Evolutionary conservation across 257 asterid genomes (phyloP), one percentile per base, ranked within the genome.

Genomic region (Lycium barbarum): DNA sequence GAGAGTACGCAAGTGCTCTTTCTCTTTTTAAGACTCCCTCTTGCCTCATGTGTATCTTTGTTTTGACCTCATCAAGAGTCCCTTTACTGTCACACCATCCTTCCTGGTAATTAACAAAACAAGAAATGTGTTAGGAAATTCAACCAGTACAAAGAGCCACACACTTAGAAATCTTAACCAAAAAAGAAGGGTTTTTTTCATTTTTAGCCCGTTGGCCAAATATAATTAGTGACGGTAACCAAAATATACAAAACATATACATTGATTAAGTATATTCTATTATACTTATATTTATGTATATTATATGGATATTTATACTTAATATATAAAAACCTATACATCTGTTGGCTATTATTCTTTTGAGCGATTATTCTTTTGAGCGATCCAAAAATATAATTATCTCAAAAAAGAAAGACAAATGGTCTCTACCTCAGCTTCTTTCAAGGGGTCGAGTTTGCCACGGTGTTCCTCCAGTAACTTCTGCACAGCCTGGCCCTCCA

Each of bases 51-150:
- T 93, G 97, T 83, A 96, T 95, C 94, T 93, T 96, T 7, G 95
- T 87, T 85, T 90, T 92, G 61, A 93, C 92, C 86, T 93, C 95
- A 26, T 96, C 93, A 35, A 96, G 85, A 1, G 98, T 96, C 61
- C 98, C 93, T 90, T 91, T 91, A 83, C 97, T 92, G 70, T 92
- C 98, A 86, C 98, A 95, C 99, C 98, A 96, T 66, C 98, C 97
- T 83, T 93, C 98, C 99, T 96, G 88, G 54, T 59, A 86, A 35
- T 45, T 53, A 54, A 7, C 58, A 43, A 26, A 65, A 18, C 53
- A 40, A 26, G 55, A 47, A 20, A 59, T 63, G 55, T 45, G 20
- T 33, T 1, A 14, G 72, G 72, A 45, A 66, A 80, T 66, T 6
- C 8, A 38, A 43, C 35, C 49, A 61, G 11, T 10, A 80, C 14